These are phyloP conservation scores for Podospora pseudocomata DNA, from an alignment of 495 filamentous ascomycete genomes.

Conservation along the genomic window DNA sequence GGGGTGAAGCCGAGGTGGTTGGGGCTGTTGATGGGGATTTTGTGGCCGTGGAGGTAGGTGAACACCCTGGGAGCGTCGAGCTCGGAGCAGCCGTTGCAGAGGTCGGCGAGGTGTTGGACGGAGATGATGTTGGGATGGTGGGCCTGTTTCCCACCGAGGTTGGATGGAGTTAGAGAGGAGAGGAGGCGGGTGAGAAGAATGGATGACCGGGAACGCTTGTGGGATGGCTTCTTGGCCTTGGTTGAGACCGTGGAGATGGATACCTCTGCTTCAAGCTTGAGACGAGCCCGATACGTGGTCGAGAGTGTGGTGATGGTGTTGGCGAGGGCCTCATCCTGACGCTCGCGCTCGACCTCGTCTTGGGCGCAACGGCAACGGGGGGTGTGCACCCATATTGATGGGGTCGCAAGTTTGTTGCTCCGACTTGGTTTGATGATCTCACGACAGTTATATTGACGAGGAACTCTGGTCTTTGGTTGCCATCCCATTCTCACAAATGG, in stretches of 20 bases:
- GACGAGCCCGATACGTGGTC: not conserved
- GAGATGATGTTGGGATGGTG: no score
- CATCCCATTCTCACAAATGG: conserved; percentile 7
- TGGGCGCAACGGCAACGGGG: not conserved
- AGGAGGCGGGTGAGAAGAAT: conserved; percentile 2
- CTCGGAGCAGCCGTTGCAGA: conserved; percentile 21
- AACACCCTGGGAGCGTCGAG: conserved; percentile 23
- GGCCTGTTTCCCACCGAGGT: not conserved
- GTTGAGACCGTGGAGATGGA: not conserved
- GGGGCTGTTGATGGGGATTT: conserved; percentile 13
- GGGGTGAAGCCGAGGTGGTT: conserved; percentile 21
- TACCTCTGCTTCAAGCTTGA: not conserved
- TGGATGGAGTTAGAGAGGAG: not conserved
- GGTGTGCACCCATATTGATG: conserved; percentile 7
- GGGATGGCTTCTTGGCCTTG: not conserved
- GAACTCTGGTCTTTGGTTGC: conserved; percentile 9
- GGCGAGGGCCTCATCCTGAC: not conserved
- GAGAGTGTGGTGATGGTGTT: not conserved
- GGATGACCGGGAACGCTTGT: not conserved
- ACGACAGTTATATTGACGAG: not conserved
- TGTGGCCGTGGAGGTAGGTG: conserved; percentile 14
- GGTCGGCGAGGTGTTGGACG: conserved; percentile 16
- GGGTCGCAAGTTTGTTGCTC: not conserved
- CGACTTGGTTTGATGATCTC: conserved; percentile 3
- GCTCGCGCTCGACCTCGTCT: not conserved